Percentiles rank a stretch among this genome's conserved stretches.
These are phyloP conservation scores for Dioscorea dumetorum DNA, from an alignment of 106 monocot genomes.

Conservation along the genomic window DNA sequence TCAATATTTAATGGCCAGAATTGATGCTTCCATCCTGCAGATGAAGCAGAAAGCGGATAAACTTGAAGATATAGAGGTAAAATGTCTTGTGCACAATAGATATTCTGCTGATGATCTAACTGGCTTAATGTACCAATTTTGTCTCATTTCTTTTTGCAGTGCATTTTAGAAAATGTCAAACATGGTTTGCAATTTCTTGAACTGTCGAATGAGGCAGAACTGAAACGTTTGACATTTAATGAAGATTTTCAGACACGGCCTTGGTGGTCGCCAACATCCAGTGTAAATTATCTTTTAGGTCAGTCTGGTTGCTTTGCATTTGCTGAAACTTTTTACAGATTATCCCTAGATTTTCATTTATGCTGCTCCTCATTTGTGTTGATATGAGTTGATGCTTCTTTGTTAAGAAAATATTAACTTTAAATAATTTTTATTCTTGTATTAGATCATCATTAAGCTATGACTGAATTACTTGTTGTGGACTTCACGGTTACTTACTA, in stretches of 20 bases:
- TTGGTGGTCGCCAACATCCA: constrained; percentile 82
- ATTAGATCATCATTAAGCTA: no score
- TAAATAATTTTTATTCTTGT: no score
- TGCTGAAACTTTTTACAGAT: no score
- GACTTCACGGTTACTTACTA: no score
- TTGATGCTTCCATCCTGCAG: constrained; percentile 56
- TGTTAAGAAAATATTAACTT: no score
- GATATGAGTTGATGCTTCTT: no score
- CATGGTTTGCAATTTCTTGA: constrained; percentile 50
- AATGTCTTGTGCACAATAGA: neutral
- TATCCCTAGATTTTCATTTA: no score
- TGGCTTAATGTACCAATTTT: neutral
- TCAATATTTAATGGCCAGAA: constrained; percentile 57
- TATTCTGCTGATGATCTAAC: no score
- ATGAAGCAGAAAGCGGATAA: constrained; percentile 64
- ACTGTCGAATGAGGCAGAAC: constrained; percentile 40
- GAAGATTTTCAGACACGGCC: constrained; percentile 78
- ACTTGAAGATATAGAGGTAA: constrained; percentile 75
- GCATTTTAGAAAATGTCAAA: constrained; percentile 38
- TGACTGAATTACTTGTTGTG: no score
- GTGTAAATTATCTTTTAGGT: constrained; percentile 69
- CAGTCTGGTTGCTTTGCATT: neutral
- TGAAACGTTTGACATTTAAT: constrained; percentile 68
- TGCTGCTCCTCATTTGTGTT: no score
- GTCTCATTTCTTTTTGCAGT: constrained; percentile 25